Evolutionary conservation across 345 rosid species (phyloP).

Genomic region (rapeseed (Brassica napus)): Da-Ae NC_063440.1:27490001-27490500

Average conservation of each 20-base stretch:
- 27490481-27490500: slow-evolving; percentile 27
- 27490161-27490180: no score
- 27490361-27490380: slow-evolving; percentile 20
- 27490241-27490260: slow-evolving; percentile 6
- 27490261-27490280: slow-evolving; percentile 10
- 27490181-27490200: no score
- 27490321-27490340: slow-evolving; percentile 28
- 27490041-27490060: no score
- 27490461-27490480: slow-evolving; percentile 27
- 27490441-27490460: slow-evolving; percentile 30
- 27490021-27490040: not conserved
- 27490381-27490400: slow-evolving; percentile 35
- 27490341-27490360: slow-evolving; percentile 34
- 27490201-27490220: slow-evolving; percentile 4
- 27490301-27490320: slow-evolving; percentile 30
- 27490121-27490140: no score
- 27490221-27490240: slow-evolving; percentile 16
- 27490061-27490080: no score
- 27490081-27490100: no score
- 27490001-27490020: slow-evolving; percentile 7
- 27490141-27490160: no score
- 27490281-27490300: slow-evolving; percentile 18
- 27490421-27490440: slow-evolving; percentile 17
- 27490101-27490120: no score
- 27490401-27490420: slow-evolving; percentile 18